Conservation (phyloP, 768 basidiomycete species). For the Tulasnella sp. region DNA sequence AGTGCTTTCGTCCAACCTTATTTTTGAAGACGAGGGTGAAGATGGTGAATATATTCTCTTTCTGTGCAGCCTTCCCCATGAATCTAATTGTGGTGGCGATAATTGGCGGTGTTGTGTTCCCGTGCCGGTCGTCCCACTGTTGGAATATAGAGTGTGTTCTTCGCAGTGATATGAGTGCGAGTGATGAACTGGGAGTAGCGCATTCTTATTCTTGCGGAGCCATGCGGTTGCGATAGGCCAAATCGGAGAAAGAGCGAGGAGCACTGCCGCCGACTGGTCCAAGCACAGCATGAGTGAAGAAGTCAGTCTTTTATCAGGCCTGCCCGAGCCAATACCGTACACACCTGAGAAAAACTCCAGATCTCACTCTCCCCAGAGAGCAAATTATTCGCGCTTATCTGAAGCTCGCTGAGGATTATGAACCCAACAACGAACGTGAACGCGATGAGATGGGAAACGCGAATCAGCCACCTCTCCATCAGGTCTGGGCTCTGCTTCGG, state of each 20-base stretch:
- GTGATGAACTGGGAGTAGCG: neutral
- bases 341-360: conserved; percentile 6
- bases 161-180: neutral
- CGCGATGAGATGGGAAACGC: neutral
- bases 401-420: neutral
- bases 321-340: neutral
- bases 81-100: neutral
- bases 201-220: neutral
- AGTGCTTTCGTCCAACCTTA: neutral
- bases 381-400: neutral
- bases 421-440: neutral
- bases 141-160: neutral
- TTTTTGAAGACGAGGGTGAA: neutral
- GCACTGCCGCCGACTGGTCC: neutral
- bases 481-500: neutral
- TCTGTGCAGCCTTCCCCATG: neutral
- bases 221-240: neutral
- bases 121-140: neutral
- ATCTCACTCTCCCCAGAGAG: neutral
- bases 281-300: no score
- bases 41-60: neutral
- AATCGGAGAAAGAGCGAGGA: neutral
- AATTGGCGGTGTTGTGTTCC: neutral
- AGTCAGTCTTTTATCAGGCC: no score
- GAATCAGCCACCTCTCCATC: neutral